Percentiles rank a stretch among this genome's conserved stretches.
These are phyloP conservation scores for Rubroshorea leprosula DNA, from an alignment of 345 rosid genomes.

Conservation along the genomic window DNA sequence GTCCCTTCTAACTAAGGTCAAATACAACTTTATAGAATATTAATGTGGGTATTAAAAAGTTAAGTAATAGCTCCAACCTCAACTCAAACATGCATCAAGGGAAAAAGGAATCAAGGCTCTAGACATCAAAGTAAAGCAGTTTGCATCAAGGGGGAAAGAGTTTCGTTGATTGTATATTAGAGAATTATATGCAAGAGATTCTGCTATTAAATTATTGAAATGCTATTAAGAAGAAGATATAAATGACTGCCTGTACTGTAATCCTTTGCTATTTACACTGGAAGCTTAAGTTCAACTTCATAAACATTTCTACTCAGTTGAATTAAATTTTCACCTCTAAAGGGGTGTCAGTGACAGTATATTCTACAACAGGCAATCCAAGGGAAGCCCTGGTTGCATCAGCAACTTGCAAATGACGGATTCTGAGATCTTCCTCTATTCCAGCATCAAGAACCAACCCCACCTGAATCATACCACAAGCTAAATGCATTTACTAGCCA, in stretches of 20 bases:
- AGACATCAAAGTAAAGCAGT: no score
- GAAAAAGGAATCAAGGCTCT: no score
- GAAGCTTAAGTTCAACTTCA: not conserved
- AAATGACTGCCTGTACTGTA: no score
- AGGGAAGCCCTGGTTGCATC: constrained; percentile 75
- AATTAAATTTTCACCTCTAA: constrained; percentile 26
- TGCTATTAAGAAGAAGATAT: not conserved
- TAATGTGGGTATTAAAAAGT: no score
- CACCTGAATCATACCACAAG: constrained; percentile 33
- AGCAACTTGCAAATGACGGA: constrained; percentile 59
- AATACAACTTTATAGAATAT: not conserved
- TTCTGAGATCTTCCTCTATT: constrained; percentile 48
- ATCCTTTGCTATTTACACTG: no score
- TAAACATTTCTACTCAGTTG: not conserved
- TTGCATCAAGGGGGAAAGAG: not conserved
- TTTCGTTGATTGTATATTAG: not conserved
- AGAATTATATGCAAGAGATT: no score
- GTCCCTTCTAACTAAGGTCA: not conserved
- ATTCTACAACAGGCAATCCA: constrained; percentile 58
- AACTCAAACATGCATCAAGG: no score
- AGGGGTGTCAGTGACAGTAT: constrained; percentile 41
- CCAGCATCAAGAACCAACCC: constrained; percentile 64
- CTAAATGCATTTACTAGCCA: constrained; percentile 1
- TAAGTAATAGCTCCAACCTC: no score
- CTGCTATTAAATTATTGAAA: no score